Evolutionary conservation across 441 rosid species (phyloP), one percentile per base, ranked within the genome.

Genomic region (Syzygium malaccense): DNA sequence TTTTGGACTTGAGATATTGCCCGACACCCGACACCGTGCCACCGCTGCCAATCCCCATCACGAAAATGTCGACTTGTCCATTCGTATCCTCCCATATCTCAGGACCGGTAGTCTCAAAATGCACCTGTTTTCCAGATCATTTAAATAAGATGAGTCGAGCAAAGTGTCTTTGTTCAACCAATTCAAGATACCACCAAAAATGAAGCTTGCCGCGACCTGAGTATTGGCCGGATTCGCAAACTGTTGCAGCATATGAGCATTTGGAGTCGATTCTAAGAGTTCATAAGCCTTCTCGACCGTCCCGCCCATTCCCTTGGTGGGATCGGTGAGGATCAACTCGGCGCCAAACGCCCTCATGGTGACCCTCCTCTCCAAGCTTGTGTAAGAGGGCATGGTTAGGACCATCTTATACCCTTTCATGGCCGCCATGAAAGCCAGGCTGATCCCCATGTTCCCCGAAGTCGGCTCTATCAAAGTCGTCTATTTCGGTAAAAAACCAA

Each of bases 1-100:
- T 97, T 89, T 94, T 91, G 86, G 99, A 96, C 89, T 97, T 97
- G 55, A 97, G 97, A 88, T 96, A 96, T 87, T 91, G 98, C 8
- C 99, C 99, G 25, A 96, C 99, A 3, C 99, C 99, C 37, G 98
- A 92, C 75, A 97, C 99, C 1, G 99, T 97, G 55, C 99, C 99
- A 60, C 99, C 99, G 86, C 99, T 96, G 55, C 99, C 99, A 37
- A 96, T 96, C 87, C 99, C 99, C 98, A 96, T 97, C 54, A 97
- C 95, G 86, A 96, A 97, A 66, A 97, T 96, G 90, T 97, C 99
- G 8, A 97, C 99, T 87, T 95, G 91, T 23, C 99, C 98, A 87
- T 92, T 92, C 13, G 99, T 95, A 86, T 96, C 99, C 89, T 96
- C 98, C 99, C 99, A 97, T 89, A 97, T 97, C 91, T 97, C 99